Evolutionary conservation across 2,329 filamentous ascomycete species (phyloP).

Genomic region (Exophiala sp.): DNA sequence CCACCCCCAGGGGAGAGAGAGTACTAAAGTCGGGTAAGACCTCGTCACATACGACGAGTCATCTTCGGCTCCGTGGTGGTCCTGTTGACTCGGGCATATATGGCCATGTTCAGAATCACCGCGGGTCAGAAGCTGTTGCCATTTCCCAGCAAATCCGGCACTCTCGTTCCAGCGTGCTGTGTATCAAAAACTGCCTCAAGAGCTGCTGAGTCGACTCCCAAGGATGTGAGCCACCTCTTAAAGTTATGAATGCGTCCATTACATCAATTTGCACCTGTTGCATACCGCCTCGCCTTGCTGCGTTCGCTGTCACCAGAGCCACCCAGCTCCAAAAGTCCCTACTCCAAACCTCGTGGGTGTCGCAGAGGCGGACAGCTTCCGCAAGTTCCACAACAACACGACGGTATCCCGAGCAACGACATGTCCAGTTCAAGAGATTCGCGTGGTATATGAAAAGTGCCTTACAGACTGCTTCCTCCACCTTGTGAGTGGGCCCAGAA

Average conservation of each 20-base stretch:
- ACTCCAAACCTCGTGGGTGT: slow-evolving; percentile 3
- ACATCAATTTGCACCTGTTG: slow-evolving; percentile 9
- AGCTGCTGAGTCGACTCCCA: slow-evolving; percentile 9
- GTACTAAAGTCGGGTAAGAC: too few species aligned
- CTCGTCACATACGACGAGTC: background rate
- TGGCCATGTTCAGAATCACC: background rate
- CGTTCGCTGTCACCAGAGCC: slow-evolving; percentile 15
- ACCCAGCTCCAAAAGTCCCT: slow-evolving; percentile 14
- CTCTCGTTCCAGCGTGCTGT: slow-evolving; percentile 14
- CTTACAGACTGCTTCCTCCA: slow-evolving; percentile 16
- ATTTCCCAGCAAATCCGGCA: slow-evolving; percentile 18
- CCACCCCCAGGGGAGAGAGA: too few species aligned
- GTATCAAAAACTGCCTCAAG: slow-evolving; percentile 11
- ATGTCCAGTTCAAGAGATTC: slow-evolving; percentile 18
- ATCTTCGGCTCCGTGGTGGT: background rate
- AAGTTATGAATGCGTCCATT: slow-evolving; percentile 9
- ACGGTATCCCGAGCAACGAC: slow-evolving; percentile 19
- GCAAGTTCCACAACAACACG: slow-evolving; percentile 13
- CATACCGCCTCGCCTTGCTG: slow-evolving; percentile 13
- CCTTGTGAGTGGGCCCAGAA: background rate
- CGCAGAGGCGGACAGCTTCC: slow-evolving; percentile 3
- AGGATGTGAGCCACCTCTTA: background rate
- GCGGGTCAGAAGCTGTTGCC: background rate
- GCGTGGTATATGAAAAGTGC: slow-evolving; percentile 19
- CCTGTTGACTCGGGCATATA: background rate